Evolutionary conservation across 2,329 filamentous ascomycete genomes (phyloP), one percentile per base, ranked within the genome.

Genomic region (Aspergillus fumigatiaffinis): DNA sequence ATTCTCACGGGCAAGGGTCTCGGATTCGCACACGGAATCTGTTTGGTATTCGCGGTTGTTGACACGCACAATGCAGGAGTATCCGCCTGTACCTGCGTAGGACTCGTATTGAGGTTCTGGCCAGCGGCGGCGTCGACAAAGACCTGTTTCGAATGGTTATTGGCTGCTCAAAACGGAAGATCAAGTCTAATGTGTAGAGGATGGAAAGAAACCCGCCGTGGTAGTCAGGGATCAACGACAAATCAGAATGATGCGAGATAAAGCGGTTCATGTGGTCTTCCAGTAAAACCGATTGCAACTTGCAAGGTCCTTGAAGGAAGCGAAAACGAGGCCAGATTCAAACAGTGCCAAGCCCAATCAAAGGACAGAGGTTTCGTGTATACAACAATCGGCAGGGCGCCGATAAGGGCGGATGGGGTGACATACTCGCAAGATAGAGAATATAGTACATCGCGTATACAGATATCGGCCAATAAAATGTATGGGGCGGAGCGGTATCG

Each of bases 11-110:
- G 93, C 93, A 63, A 96, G 82, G 51, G 84, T 80, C 72, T 93
- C 90, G 61, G 88, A 90, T 72, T 90, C 87, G 78, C 94, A 96
- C 62, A 88, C 84, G 41, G 89, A 84, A 74, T 96, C 92, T 47
- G 92, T 96, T 74, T 92, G 91, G 79, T 97, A 97, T 80, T 96
- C 91, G 71, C 93, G 89, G 67, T 95, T 95, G 79, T 97, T 97
- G 73, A 97, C 93, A 62, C 94, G 85, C 56, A 96, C 93, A 57
- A 92, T 87, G 80, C 92, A 97, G 58, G 89, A 91, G 76, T 88
- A 96, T 71, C 92, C 92, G 67, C 81, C 84, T 63, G 82, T 78
- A 68, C 87, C 87, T 66, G 83, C 84, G 81, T 89, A 91, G 69
- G 87, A 88, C 77, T 94, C 89, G 82, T 96, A 97, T 73, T 86